Evolutionary conservation across 164 flowering plant genomes (phyloP).

Genomic region (Vitis amurensis): DNA sequence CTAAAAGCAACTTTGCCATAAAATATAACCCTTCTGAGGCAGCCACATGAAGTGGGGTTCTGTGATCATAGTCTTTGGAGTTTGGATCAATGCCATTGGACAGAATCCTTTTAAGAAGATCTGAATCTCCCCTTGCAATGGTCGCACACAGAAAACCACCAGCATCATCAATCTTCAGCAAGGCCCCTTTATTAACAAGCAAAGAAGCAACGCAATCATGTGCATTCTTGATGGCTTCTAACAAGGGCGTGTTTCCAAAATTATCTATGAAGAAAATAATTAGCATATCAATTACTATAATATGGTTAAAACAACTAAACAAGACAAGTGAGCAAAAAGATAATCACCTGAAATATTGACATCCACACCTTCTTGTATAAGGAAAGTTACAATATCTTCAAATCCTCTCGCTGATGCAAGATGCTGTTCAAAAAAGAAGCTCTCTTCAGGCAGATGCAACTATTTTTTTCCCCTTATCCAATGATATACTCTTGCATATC

Average conservation of each 20-base stretch:
- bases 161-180: conserved; percentile 55
- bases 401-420: conserved; percentile 77
- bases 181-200: conserved; percentile 68
- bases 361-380: conserved; percentile 51
- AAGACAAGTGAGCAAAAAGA: not conserved
- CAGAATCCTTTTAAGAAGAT: conserved; percentile 65
- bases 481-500: too few species aligned
- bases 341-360: conserved; percentile 55
- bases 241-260: conserved; percentile 80
- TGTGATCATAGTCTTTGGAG: conserved; percentile 73
- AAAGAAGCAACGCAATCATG: conserved; percentile 75
- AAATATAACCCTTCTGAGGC: conserved; percentile 69
- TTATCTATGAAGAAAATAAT: conserved; percentile 49
- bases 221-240: conserved; percentile 84
- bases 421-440: conserved; percentile 49
- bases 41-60: conserved; percentile 92
- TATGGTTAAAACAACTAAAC: too few species aligned
- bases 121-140: conserved; percentile 69
- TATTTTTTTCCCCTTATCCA: too few species aligned
- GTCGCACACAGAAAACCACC: conserved; percentile 66
- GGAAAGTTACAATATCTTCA: conserved; percentile 60
- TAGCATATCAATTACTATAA: not conserved
- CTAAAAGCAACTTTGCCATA: conserved; percentile 71
- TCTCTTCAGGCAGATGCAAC: not conserved
- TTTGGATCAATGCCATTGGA: conserved; percentile 78